Evolutionary conservation across 345 rosid genomes (phyloP).

Genomic region (rapeseed (Brassica napus)): Da-Ae NC_063450.1:44567501-44568000

Average conservation of each 20-base stretch:
- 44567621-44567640: conserved; percentile 84
- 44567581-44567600: conserved; percentile 85
- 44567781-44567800: not conserved
- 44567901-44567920: conserved; percentile 14
- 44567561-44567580: conserved; percentile 81
- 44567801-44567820: not conserved
- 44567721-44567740: conserved; percentile 80
- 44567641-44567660: conserved; percentile 91
- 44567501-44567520: conserved; percentile 84
- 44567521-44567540: conserved; percentile 89
- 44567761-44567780: not conserved
- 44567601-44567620: conserved; percentile 88
- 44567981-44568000: conserved; percentile 5
- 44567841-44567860: not conserved
- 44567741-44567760: conserved; percentile 54
- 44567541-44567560: conserved; percentile 73
- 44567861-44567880: conserved; percentile 14
- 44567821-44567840: conserved; percentile 4
- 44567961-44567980: conserved; percentile 38
- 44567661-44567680: conserved; percentile 85
- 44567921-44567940: conserved; percentile 23
- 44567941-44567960: conserved; percentile 31
- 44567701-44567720: conserved; percentile 67
- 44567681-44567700: conserved; percentile 62
- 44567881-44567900: conserved; percentile 44